Evolutionary conservation across 768 basidiomycete genomes (phyloP), one percentile per base, ranked within the genome.

Genomic region (Tephrocybe rancida): DNA sequence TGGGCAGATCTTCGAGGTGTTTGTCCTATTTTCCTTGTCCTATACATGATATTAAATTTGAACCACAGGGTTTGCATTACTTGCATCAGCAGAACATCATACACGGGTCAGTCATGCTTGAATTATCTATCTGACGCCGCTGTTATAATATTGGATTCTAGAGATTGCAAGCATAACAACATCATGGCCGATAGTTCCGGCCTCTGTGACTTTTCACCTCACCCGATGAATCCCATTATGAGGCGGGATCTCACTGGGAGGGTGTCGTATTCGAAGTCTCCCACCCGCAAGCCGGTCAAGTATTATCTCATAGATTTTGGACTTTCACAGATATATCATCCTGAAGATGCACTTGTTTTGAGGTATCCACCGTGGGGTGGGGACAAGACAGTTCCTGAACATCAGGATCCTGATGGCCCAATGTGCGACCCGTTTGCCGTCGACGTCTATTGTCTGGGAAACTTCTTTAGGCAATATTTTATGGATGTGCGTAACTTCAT

Each of bases 331-430:
- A 46, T 42, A 9, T 67, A 60, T 50, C 48, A 51, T 11, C 64
- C 68, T 0, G 54, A 61, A 0, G 56, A 67, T 11, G 30, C 30
- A 7, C 44, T 68, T 1, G 67, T 67, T 0, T 55, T 56, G 0
- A 68, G 68, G 25, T n/a, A 49, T 2, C 68, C 70, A 0, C 63
- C 70, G 2, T 59, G 59, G 30, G 75, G 78, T 0, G 78, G 71
- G 1, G 75, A 79, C 58, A 72, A 65, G 50, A 56, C 69, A 2
- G 72, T n/a, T n/a, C n/a, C n/a, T n/a, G n/a, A n/a, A n/a, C n/a
- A n/a, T n/a, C n/a, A n/a, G n/a, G n/a, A n/a, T 71, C 54, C 52
- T 1, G 32, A 57, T 0, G 46, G 56, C 22, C 14, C 30, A 2
- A 64, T 52, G 18, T 50, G 66, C 13, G 52, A 74, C 46, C 68